Evolutionary conservation across 2,329 filamentous ascomycete genomes (phyloP).

Genomic region (Colletotrichum sansevieriae): DNA sequence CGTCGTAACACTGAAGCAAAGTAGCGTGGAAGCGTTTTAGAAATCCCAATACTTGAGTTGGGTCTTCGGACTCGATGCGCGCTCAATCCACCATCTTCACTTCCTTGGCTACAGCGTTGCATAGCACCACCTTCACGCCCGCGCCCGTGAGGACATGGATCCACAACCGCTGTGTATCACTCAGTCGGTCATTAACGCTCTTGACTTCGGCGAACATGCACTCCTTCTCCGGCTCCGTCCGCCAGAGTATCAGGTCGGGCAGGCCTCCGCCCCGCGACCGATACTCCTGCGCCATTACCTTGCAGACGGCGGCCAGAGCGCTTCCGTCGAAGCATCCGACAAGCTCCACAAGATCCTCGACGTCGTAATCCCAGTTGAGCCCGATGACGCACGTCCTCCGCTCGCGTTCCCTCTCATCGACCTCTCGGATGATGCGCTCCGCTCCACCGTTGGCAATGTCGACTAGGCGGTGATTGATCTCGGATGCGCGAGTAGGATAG

Average conservation of each 20-base stretch:
- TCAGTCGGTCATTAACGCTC: conserved; percentile 90
- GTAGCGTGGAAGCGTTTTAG: background rate
- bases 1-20: background rate
- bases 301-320: conserved; percentile 86
- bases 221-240: conserved; percentile 56
- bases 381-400: conserved; percentile 88
- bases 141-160: conserved; percentile 92
- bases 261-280: conserved; percentile 86
- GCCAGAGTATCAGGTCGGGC: conserved; percentile 94
- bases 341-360: conserved; percentile 84
- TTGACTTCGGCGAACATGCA: conserved; percentile 86
- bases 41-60: too few species aligned
- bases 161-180: conserved; percentile 96
- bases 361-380: conserved; percentile 88
- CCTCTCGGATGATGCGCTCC: conserved; percentile 71
- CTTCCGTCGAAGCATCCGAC: conserved; percentile 82
- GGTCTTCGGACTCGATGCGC: too few species aligned
- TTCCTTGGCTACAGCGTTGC: conserved; percentile 70
- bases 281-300: conserved; percentile 97
- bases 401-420: conserved; percentile 78
- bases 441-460: conserved; percentile 89
- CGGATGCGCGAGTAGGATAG: conserved; percentile 84
- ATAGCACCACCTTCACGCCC: conserved; percentile 88
- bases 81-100: conserved; percentile 57
- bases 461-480: conserved; percentile 89